These are phyloP conservation scores for Neonectria neomacrospora DNA, from an alignment of 2,329 filamentous ascomycete species.

Conservation along the genomic window DNA sequence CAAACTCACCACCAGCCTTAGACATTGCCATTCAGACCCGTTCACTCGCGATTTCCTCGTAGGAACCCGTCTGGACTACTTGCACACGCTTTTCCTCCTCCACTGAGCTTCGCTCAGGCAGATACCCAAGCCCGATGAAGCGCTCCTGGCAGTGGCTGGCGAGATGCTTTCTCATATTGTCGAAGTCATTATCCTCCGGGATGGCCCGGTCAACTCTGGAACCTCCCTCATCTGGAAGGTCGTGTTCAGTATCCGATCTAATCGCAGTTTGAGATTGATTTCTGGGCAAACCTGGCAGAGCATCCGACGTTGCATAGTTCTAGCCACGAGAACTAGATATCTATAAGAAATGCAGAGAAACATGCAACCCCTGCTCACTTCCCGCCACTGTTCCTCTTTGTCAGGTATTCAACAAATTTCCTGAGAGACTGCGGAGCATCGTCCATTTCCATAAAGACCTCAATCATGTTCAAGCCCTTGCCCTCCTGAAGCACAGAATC, in stretches of 20 bases:
- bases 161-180: conserved; percentile 31
- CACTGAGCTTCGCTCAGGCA: conserved; percentile 8
- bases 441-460: conserved; percentile 11
- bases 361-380: not conserved
- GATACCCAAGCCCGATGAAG: conserved; percentile 21
- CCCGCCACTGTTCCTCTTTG: not conserved
- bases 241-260: not conserved
- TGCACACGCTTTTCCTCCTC: conserved; percentile 29
- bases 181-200: conserved; percentile 29
- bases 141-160: conserved; percentile 15
- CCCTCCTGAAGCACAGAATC: not conserved
- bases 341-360: too few relatives aligned
- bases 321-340: not conserved
- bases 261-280: conserved; percentile 30
- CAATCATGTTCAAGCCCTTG: conserved; percentile 14
- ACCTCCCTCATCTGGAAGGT: conserved; percentile 33
- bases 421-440: conserved; percentile 9
- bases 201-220: conserved; percentile 29
- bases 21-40: conserved; percentile 11
- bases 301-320: conserved; percentile 26
- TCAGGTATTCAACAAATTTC: not conserved
- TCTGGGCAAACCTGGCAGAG: conserved; percentile 35
- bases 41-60: conserved; percentile 29
- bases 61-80: conserved; percentile 27
- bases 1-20: conserved; percentile 17